Evolutionary conservation across 164 flowering plant species (phyloP), one percentile per base, ranked within the genome.

Genomic region (Annona squamosa): DNA sequence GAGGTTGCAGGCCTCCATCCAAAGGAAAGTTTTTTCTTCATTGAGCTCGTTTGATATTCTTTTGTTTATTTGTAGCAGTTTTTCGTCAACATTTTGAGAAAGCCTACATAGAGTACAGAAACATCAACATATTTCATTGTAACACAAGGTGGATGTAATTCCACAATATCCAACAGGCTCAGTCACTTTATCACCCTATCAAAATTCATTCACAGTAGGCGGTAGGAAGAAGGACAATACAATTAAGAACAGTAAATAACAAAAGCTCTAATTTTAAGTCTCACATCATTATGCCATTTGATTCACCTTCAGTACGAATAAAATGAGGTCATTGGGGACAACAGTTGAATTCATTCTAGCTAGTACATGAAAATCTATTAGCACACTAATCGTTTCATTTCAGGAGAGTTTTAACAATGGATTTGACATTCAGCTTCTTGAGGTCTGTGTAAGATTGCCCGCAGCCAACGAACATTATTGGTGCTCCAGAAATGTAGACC

Each of bases 381-480:
- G 62, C 18, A 48, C n/a, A 46, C 74, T 43, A 37, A 59, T 65
- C 9, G 66, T 57, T 52, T 90, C 84, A 94, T 67, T 87, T 88
- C 12, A 94, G 85, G 44, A 94, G 97, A 26, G 96, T 95, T 83
- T 93, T 91, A 18, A 90, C 97, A n/a, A 95, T 93, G 56, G 97
- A 83, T 72, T 91, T 93, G 69, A 88, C 94, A 56, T 95, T 88
- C 13, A 95, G 93, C 79, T 93, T 93, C 87, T 93, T 93, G 74
- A 91, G 87, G 77, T 95, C 97, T 0, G 97, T 86, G 74, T 95
- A 95, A 3, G 94, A 91, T 79, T 95, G 99, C 9, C 99, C 99
- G 72, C 98, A 95, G 52, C 99, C 98, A 68, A 95, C 97, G 63
- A 95, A 95, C 97, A 95, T 95, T 62, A 93, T 97, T 0, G 99